A percentile compares a stretch with the other conserved stretches of the same genome.
phyloP scores from a whole-genome alignment of 495 filamentous ascomycete genomes.

The Neurospora discreta region DNA sequence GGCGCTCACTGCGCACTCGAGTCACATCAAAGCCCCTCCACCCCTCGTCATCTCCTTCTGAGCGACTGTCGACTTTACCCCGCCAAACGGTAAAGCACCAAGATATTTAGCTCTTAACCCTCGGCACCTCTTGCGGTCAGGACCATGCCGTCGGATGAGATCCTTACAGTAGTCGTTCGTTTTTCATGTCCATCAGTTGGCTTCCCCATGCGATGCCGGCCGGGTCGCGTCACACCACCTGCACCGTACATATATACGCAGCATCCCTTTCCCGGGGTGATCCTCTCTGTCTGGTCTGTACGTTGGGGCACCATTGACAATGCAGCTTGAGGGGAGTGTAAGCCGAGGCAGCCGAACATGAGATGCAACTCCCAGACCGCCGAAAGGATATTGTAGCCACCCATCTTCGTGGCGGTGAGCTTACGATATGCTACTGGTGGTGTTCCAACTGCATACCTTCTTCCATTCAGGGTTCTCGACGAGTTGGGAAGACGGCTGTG shows the following conservation, averaged over 20 bases:
- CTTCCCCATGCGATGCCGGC: background rate
- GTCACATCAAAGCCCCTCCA: background rate
- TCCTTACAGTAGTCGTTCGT: background rate
- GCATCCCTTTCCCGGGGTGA: background rate
- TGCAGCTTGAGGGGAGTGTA: background rate
- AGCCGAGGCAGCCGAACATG: background rate
- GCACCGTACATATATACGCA: background rate
- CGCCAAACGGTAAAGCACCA: background rate
- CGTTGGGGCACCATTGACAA: background rate
- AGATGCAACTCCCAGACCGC: background rate
- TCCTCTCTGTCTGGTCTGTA: background rate
- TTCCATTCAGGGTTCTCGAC: background rate
- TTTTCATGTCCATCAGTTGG: background rate
- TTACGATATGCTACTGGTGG: background rate
- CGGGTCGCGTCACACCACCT: background rate
- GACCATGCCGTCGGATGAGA: background rate
- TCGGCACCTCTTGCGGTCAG: background rate
- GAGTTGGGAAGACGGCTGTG: background rate
- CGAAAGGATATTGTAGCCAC: background rate
- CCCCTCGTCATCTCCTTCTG: background rate
- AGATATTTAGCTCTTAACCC: background rate
- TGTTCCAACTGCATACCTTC: background rate
- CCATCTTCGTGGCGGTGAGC: background rate
- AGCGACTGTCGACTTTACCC: background rate
- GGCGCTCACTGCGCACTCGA: background rate